Evolutionary conservation across 1,284 basidiomycete species (phyloP).

Genomic region (Leccinum cinnamomeum): DNA sequence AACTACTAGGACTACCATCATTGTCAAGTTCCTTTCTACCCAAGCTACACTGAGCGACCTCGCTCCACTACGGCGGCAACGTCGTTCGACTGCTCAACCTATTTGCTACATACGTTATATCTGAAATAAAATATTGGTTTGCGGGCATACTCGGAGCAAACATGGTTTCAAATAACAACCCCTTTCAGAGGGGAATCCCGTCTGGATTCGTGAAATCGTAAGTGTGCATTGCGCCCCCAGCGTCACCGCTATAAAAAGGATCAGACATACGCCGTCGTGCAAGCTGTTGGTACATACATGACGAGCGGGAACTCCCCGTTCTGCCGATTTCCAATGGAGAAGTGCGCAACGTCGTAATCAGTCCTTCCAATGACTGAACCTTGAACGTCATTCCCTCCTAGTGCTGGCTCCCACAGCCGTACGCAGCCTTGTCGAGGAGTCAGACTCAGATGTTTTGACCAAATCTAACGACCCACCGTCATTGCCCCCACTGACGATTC

Average conservation of each 20-base stretch:
- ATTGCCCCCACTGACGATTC: constrained; percentile 59
- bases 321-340: constrained; percentile 56
- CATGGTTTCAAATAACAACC: not conserved
- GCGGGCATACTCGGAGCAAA: constrained; percentile 7
- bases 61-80: not conserved
- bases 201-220: constrained; percentile 30
- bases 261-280: constrained; percentile 13
- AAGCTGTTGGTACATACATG: constrained; percentile 48
- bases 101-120: constrained; percentile 5
- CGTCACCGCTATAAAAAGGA: constrained; percentile 27
- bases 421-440: constrained; percentile 51
- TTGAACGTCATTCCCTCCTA: constrained; percentile 42
- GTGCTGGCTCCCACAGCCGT: constrained; percentile 60
- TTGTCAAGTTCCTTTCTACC: not conserved
- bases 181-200: constrained; percentile 21
- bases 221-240: constrained; percentile 33
- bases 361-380: constrained; percentile 51
- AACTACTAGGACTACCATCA: not conserved
- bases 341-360: constrained; percentile 56
- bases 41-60: not conserved
- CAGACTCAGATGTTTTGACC: constrained; percentile 8
- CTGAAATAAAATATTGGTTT: constrained; percentile 5
- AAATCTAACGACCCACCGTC: constrained; percentile 49
- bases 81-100: not conserved
- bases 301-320: constrained; percentile 55